phyloP scores from a whole-genome alignment of 345 rosid genomes.

The Populus alba region DNA sequence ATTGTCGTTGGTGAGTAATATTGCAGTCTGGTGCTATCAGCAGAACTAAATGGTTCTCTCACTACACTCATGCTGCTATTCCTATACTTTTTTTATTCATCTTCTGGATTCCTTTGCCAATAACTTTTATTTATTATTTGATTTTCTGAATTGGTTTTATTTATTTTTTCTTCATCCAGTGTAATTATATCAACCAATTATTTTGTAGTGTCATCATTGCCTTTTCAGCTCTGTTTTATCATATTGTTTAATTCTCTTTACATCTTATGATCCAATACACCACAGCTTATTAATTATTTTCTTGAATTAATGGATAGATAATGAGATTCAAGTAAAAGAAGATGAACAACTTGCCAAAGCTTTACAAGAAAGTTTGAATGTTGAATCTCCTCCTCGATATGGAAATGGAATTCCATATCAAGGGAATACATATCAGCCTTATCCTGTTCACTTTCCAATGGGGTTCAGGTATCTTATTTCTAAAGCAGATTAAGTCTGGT shows the following conservation, averaged over 20 bases:
- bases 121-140: neutral
- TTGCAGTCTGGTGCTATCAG: conserved; percentile 11
- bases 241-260: neutral
- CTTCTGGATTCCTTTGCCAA: neutral
- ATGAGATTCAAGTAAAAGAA: conserved; percentile 58
- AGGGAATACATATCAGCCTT: conserved; percentile 41
- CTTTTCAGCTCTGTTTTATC: neutral
- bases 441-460: conserved; percentile 50
- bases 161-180: neutral
- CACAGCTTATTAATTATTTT: conserved; percentile 22
- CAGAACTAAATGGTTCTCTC: neutral
- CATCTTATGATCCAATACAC: conserved; percentile 12
- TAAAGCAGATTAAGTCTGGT: conserved; percentile 3
- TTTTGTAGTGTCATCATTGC: neutral
- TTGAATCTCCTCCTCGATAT: conserved; percentile 51
- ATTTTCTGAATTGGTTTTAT: neutral
- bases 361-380: conserved; percentile 71
- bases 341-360: conserved; percentile 96
- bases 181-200: too few relatives aligned
- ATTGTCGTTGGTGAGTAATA: conserved; percentile 48
- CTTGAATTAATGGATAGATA: conserved; percentile 40
- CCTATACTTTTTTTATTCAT: neutral
- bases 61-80: neutral
- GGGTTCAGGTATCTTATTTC: conserved; percentile 64
- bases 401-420: conserved; percentile 37